A percentile compares a stretch with the other conserved stretches of the same genome.
Conservation (phyloP, 352 stramenopile species). For the Globisporangium emineosum region DNA sequence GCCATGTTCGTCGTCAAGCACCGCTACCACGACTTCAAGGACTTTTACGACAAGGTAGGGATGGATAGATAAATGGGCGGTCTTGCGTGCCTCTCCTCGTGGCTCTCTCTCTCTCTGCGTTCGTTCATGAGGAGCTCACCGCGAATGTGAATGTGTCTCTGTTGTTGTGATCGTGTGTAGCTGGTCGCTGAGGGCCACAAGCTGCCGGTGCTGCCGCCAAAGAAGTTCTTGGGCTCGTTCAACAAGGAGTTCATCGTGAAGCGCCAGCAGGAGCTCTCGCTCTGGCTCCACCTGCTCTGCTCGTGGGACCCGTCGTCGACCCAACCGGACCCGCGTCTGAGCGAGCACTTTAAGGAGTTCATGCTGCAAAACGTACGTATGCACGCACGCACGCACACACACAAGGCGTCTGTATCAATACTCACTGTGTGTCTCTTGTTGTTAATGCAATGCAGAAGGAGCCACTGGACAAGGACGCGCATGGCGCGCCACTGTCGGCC, state of each 20-base stretch:
- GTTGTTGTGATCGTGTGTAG: slow-evolving; percentile 22
- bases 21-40: slow-evolving; percentile 88
- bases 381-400: not conserved
- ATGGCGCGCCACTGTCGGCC: slow-evolving; percentile 29
- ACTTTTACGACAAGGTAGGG: slow-evolving; percentile 87
- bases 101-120: not conserved
- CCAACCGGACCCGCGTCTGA: slow-evolving; percentile 60
- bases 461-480: slow-evolving; percentile 55
- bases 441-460: slow-evolving; percentile 49
- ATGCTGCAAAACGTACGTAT: slow-evolving; percentile 70
- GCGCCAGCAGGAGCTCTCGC: slow-evolving; percentile 82
- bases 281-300: slow-evolving; percentile 84
- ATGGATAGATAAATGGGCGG: no score
- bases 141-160: not conserved
- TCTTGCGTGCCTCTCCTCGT: no score
- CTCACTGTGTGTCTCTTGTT: not conserved
- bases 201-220: slow-evolving; percentile 76
- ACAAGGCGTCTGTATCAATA: not conserved
- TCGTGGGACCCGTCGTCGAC: slow-evolving; percentile 62
- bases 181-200: slow-evolving; percentile 71
- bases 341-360: slow-evolving; percentile 78
- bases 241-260: slow-evolving; percentile 91
- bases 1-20: slow-evolving; percentile 81
- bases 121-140: not conserved
- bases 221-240: slow-evolving; percentile 88